phyloP scores from a whole-genome alignment of 345 rosid species.

The Diplotaxis tenuifolia region DNA sequence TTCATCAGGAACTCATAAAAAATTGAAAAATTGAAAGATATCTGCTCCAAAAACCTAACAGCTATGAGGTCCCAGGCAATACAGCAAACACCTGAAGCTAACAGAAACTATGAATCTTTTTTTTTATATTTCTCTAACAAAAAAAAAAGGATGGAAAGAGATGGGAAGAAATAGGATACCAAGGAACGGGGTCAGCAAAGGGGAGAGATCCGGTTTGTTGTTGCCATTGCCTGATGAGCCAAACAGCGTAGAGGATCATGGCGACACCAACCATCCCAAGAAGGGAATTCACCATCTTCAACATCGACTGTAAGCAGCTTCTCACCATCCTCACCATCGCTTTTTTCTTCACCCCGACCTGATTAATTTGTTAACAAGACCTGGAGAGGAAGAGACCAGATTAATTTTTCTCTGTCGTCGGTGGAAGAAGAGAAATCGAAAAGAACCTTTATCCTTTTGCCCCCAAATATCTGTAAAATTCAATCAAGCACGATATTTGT shows the following conservation, averaged over 20 bases:
- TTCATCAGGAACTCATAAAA: no score
- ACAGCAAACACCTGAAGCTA: not conserved
- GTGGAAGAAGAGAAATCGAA: constrained; percentile 13
- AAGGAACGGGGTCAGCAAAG: constrained; percentile 53
- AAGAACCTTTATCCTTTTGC: not conserved
- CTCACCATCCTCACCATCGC: constrained; percentile 42
- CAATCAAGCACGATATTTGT: not conserved
- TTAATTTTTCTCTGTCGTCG: constrained; percentile 8
- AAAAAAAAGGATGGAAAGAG: no score
- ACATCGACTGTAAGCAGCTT: constrained; percentile 66
- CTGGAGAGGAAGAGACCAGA: not conserved
- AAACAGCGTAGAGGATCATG: constrained; percentile 62
- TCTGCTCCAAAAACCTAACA: not conserved
- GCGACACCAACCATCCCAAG: constrained; percentile 83
- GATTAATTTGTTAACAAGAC: not conserved
- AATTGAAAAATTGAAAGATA: no score
- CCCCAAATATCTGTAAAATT: not conserved
- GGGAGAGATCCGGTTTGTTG: constrained; percentile 56
- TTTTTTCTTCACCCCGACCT: not conserved
- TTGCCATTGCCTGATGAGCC: constrained; percentile 79
- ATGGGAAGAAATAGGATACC: constrained; percentile 37
- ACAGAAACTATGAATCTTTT: not conserved
- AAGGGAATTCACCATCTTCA: constrained; percentile 73
- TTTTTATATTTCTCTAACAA: no score
- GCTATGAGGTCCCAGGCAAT: no score